These are phyloP conservation scores for Dictyostelium firmibasis DNA, from an alignment of 78 protist genomes.

Conservation along the genomic window DNA sequence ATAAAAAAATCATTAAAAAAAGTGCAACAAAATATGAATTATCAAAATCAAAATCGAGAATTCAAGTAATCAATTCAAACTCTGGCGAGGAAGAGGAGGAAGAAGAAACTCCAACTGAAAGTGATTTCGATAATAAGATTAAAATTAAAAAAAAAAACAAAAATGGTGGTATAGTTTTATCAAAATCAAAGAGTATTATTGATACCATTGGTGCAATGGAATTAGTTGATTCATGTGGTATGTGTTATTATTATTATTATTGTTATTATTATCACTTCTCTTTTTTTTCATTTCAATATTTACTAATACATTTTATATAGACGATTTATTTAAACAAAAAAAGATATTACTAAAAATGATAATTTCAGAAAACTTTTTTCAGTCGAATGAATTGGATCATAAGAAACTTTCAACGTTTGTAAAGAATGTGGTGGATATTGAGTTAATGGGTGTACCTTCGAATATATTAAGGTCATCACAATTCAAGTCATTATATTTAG, in stretches of 20 bases:
- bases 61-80: neutral
- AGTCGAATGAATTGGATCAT: conserved; percentile 6
- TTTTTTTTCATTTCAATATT: neutral
- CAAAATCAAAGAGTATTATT: neutral
- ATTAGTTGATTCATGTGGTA: neutral
- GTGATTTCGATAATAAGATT: neutral
- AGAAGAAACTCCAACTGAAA: neutral
- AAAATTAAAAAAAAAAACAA: neutral
- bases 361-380: conserved; percentile 32
- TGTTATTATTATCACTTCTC: too few relatives aligned
- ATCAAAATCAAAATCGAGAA: neutral
- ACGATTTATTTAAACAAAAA: conserved; percentile 46
- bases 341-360: conserved; percentile 52
- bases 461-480: conserved; percentile 11
- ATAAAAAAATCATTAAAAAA: neutral
- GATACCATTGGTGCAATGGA: neutral
- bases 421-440: conserved; percentile 29
- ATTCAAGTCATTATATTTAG: conserved; percentile 37
- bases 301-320: too few relatives aligned
- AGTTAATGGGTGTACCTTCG: conserved; percentile 35
- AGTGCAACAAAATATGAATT: neutral
- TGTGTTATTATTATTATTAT: neutral
- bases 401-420: conserved; percentile 30
- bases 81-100: neutral
- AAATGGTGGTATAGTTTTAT: neutral